Conservation (phyloP, 768 basidiomycete genomes). For the Pisolithus tinctorius region DNA sequence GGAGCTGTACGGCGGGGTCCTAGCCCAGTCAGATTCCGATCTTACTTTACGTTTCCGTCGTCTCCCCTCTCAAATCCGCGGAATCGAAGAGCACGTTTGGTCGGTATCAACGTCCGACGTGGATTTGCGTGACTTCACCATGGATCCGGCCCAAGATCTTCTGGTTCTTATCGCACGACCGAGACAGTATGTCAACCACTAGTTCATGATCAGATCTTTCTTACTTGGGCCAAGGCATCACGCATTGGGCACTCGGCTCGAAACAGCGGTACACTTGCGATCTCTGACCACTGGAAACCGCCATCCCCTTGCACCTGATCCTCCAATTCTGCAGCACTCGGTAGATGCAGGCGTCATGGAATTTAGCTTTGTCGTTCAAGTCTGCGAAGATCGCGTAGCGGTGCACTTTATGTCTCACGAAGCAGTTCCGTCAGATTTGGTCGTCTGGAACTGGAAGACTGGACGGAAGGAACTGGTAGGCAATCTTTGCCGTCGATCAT, state of each 20-base stretch:
- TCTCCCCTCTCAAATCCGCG: conserved; percentile 43
- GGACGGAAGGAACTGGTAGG: conserved; percentile 45
- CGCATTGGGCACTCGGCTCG: conserved; percentile 10
- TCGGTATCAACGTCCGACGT: conserved; percentile 29
- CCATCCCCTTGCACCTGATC: conserved; percentile 38
- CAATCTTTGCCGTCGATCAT: not conserved
- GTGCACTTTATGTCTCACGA: conserved; percentile 37
- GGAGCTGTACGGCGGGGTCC: conserved; percentile 54
- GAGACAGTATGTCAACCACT: conserved; percentile 24
- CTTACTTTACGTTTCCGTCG: conserved; percentile 36
- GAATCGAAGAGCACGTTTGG: conserved; percentile 44
- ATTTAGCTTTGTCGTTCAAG: conserved; percentile 45
- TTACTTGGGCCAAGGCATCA: conserved; percentile 6
- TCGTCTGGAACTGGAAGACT: conserved; percentile 65
- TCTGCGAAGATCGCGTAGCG: conserved; percentile 46
- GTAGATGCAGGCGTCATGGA: conserved; percentile 12
- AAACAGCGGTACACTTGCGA: conserved; percentile 35
- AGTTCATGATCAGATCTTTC: not conserved
- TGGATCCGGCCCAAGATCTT: conserved; percentile 65
- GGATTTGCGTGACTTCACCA: conserved; percentile 47
- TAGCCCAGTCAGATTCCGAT: conserved; percentile 33
- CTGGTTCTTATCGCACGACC: conserved; percentile 44
- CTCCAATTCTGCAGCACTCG: conserved; percentile 25
- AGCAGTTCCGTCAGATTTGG: conserved; percentile 36
- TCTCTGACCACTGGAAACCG: conserved; percentile 37